These are phyloP conservation scores for Clarkia xantiana DNA, from an alignment of 345 rosid species.

Conservation along the genomic window DNA sequence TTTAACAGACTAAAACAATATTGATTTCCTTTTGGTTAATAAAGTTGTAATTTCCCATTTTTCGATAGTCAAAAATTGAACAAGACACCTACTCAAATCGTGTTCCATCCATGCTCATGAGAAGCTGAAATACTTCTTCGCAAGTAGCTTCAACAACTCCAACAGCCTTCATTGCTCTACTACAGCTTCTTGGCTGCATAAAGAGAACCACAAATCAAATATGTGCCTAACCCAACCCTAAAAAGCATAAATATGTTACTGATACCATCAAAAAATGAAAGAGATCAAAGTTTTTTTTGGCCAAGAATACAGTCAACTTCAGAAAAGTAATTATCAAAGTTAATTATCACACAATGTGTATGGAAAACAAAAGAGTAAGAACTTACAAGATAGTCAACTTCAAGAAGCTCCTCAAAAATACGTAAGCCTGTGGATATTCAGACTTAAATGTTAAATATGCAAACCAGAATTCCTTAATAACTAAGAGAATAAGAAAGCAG, in stretches of 20 bases:
- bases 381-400: constrained; percentile 93
- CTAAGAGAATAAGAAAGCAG: neutral
- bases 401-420: constrained; percentile 93
- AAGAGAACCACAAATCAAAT: neutral
- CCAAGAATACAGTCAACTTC: too few species aligned
- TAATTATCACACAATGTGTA: constrained; percentile 8
- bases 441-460: neutral
- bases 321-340: too few species aligned
- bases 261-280: neutral
- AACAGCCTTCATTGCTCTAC: constrained; percentile 96
- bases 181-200: constrained; percentile 96
- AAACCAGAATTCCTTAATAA: neutral
- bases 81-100: constrained; percentile 82
- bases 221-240: neutral
- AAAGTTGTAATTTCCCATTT: too few species aligned
- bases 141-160: constrained; percentile 94
- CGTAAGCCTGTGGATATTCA: constrained; percentile 62
- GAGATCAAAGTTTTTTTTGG: too few species aligned
- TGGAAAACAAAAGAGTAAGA: constrained; percentile 12
- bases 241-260: constrained; percentile 11
- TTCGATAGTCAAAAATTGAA: constrained; percentile 3
- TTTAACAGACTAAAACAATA: too few species aligned
- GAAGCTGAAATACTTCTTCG: constrained; percentile 89
- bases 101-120: constrained; percentile 98
- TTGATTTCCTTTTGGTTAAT: too few species aligned